Base-by-base conservation (phyloP, 2,329 filamentous ascomycete species). In the Colletotrichum tropicicola region DNA sequence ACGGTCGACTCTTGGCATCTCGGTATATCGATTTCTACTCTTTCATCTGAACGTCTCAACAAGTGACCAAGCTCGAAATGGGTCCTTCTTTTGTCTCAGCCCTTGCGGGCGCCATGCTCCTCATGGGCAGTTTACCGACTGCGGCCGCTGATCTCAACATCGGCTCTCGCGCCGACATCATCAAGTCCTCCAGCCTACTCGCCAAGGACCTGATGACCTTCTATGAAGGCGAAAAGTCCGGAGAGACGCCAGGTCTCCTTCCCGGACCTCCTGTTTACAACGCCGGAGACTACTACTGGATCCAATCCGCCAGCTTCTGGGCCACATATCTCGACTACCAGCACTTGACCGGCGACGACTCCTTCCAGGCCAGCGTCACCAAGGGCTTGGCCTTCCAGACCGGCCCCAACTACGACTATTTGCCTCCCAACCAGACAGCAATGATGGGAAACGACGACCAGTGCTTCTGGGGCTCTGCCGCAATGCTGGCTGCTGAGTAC, bases 401-500 rank as follows among this genome's bases (percentile, higher is more conserved):
- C 15, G 85, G 84, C 6, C 74, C 79, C 1, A 78, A 83, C 43
- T 69, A 75, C 39, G 77, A 87, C 70, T 87, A 81, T 74, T 80
- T 85, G 79, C 85, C 85, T 0, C 65, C 69, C 3, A 84, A 84
- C 70, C 75, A 78, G 63, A 80, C 82, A 2, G 75, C 74, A 4
- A 73, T 72, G 3, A 71, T 82, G 39, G 85, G 85, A 51, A 89
- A 89, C 70, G 87, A 89, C 68, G 87, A 89, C 67, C 87, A 89
- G 75, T 83, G 81, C 13, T 85, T 86, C 73, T 89, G 87, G 87
- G 85, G 79, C 44, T 79, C 87, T 69, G 80, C 83, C 3, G 85
- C 85, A 10, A 83, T 89, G 78, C 80, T 80, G 3, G 87, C 87
- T 1, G 85, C 84, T 28, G 87, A 89, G 71, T 73, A 79, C 56